Percentiles rank a stretch among this genome's conserved stretches.
These are phyloP conservation scores for Lodderomyces metapsilosis DNA, from an alignment of 1,139 yeast genomes.

Conservation along the genomic window DNA sequence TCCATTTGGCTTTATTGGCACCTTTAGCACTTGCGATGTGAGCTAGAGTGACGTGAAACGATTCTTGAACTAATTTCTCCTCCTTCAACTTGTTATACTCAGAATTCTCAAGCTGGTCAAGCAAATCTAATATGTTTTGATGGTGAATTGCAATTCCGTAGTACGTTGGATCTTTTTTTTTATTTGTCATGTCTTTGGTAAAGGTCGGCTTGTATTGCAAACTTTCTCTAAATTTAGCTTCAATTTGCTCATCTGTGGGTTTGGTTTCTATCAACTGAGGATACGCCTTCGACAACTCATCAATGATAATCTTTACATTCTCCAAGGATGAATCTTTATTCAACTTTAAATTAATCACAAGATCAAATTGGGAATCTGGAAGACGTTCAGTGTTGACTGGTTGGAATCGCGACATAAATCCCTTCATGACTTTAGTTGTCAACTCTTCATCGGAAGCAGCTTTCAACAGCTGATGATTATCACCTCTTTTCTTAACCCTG, in stretches of 20 bases:
- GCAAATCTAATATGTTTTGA: slow-evolving; percentile 11
- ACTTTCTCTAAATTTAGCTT: slow-evolving; percentile 48
- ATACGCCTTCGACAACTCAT: slow-evolving; percentile 34
- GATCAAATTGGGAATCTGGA: slow-evolving; percentile 73
- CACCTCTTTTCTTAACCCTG: slow-evolving; percentile 72
- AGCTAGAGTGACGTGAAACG: slow-evolving; percentile 77
- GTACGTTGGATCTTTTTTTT: slow-evolving; percentile 20
- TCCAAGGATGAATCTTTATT: slow-evolving; percentile 42
- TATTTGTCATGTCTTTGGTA: slow-evolving; percentile 30
- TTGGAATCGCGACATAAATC: slow-evolving; percentile 71
- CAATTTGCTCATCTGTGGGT: slow-evolving; percentile 44
- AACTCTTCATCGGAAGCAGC: slow-evolving; percentile 41
- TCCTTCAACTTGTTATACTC: slow-evolving; percentile 31
- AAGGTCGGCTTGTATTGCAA: slow-evolving; percentile 51
- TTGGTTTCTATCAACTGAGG: slow-evolving; percentile 41
- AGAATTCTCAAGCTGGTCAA: slow-evolving; percentile 15
- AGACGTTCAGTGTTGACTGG: slow-evolving; percentile 40
- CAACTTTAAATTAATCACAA: slow-evolving; percentile 56
- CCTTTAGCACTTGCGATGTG: slow-evolving; percentile 43
- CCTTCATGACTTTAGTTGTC: slow-evolving; percentile 62
- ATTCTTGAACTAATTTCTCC: slow-evolving; percentile 45
- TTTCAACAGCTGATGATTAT: slow-evolving; percentile 85
- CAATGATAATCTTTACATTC: slow-evolving; percentile 50
- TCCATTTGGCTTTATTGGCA: slow-evolving; percentile 26
- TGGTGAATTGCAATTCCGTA: slow-evolving; percentile 28